Evolutionary conservation across 345 rosid species (phyloP).

Genomic region (Punica granatum): DNA sequence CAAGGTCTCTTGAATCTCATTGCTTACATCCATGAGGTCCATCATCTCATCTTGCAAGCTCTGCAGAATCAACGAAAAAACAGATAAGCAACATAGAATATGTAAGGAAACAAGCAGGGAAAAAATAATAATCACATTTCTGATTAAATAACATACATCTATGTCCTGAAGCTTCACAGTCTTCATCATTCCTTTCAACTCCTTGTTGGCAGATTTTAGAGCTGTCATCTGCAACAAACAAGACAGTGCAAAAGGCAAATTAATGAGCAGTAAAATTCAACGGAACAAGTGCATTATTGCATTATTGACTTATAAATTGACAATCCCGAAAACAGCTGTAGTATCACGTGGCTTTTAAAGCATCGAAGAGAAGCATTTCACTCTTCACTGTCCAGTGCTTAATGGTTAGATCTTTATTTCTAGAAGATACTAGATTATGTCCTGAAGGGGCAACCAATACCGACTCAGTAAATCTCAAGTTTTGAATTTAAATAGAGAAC

Average conservation of each 20-base stretch:
- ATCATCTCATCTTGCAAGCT: conserved; percentile 99
- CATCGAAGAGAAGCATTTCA: background rate
- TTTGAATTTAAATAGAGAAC: background rate
- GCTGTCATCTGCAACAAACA: conserved; percentile 24
- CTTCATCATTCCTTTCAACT: conserved; percentile 99
- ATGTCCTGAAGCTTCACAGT: conserved; percentile 94
- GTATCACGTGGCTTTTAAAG: background rate
- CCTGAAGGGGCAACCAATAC: background rate
- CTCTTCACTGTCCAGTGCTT: background rate
- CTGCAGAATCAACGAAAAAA: conserved; percentile 23
- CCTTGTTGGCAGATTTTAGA: conserved; percentile 92
- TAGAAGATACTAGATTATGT: background rate
- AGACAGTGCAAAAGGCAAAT: background rate
- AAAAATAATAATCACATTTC: background rate
- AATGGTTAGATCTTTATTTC: background rate
- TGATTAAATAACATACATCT: conserved; percentile 48
- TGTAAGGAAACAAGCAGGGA: background rate
- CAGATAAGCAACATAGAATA: conserved; percentile 5
- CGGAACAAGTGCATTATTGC: background rate
- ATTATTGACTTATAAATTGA: background rate
- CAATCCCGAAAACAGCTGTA: background rate
- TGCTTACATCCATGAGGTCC: conserved; percentile 97
- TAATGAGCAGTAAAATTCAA: background rate
- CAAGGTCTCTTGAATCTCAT: conserved; percentile 89
- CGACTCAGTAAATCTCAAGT: background rate